Evolutionary conservation across 371 early-diverging fungal species (phyloP), one percentile per base, ranked within the genome.

Genomic region (Rhizopus stolonifer): DNA sequence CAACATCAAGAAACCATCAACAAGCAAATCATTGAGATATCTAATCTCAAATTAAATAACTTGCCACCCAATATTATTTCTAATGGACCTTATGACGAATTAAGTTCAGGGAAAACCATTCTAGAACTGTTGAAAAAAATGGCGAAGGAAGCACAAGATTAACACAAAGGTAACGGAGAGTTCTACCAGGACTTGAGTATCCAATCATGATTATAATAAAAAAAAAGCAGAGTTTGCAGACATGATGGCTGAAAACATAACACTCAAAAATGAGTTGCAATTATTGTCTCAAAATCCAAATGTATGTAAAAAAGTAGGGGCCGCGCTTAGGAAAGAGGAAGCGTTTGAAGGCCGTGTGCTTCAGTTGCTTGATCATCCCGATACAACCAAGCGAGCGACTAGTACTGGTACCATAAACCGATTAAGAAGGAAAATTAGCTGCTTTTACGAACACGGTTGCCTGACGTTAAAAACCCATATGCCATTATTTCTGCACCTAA

Each of bases 341-440:
- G 33, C 44, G 5, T 21, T 6, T 52, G 13, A 8, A 22, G 23
- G 11, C 10, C 51, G 86, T 36, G 73, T 91, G 6, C 65, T 93
- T 46, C 78, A 84, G 66, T 63, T 92, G 5, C 71, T 72, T 14
- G 86, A 89, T 26, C 92, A 90, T 58, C 93, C 92, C 4, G 80
- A 88, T 2, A 69, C 83, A 1, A 61, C 50, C 11, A 86, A 86
- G 40, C 76, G 72, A 45, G 82, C 82, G 18, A 77, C 88, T 23
- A 84, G 91, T n/a, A 71, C 83, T 39, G 61, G 4, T 81, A 74
- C 51, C 70, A 91, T 14, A 69, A 82, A 11, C 70, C 80, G 6
- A 55, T 91, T 17, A 53, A 60, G 29, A 65, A 60, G 11, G 91
- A 91, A 64, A 91, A 91, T 56, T 4, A 4, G 31, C 31, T 7